Base-by-base conservation (phyloP, 148 eudicot species). In the Selenicereus undatus region DNA sequence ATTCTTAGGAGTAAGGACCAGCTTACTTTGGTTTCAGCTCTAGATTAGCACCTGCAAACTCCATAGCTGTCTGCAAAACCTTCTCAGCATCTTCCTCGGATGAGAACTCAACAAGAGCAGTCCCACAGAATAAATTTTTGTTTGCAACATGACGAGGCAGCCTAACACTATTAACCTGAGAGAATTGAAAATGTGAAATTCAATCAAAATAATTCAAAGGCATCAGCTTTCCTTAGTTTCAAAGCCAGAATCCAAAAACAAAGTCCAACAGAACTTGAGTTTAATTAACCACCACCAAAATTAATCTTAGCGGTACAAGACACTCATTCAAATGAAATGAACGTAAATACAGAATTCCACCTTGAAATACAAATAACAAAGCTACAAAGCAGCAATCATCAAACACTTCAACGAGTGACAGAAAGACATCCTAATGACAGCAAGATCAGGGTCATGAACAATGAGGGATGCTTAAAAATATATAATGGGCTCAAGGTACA, bases 141-240 rank as follows among this genome's bases (percentile, higher is more conserved):
- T 88, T 89, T 43, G 91, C 86, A 68, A 90, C 94, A 87, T 92
- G 99, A 51, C 88, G 90, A 35, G 99, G 99, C 76, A 93, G 84
- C 89, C 99, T 90, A 87, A 93, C 94, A 87, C 97, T 93, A 81
- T 91, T 93, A 79, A 96, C 98, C 99, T 96, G 88, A 54, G 84
- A 82, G 14, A 68, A 54, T 77, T 42, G 17, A 26, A 76, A 45
- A 48, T 0, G 58, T 43, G 13, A 74, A 66, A 51, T 27, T 58
- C 39, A 51, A 12, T 65, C 45, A 35, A 50, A 39, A 72, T 60
- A 13, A 62, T 50, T 20, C 39, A 3, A 45, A 72, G 26, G 52
- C 27, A 51, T 22, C 54, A 21, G 62, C 2, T 70, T 69, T n/a
- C 2, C 27, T 11, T 14, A 5, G 26, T 45, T 18, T 72, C 51